Conservation (phyloP, 371 early-diverging fungal species). For the Haplosporangium sp. region DNA sequence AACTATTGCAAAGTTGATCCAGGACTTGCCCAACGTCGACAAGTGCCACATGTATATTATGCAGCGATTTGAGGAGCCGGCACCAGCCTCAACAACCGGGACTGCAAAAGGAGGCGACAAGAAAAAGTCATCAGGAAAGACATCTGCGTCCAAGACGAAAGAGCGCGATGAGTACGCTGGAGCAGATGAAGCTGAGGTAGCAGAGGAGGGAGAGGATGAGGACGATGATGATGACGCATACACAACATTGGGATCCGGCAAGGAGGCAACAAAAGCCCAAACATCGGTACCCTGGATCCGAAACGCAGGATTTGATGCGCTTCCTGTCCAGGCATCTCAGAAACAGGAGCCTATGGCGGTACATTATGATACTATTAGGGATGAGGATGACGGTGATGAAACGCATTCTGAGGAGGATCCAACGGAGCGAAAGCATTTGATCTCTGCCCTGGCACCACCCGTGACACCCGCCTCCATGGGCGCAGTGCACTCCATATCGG, state of each 20-base stretch:
- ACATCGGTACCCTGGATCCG: slow-evolving; percentile 17
- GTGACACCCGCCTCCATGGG: background rate
- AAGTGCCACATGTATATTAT: background rate
- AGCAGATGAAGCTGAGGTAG: too few relatives aligned
- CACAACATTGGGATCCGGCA: slow-evolving; percentile 17
- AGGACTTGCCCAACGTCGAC: slow-evolving; percentile 83
- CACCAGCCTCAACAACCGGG: background rate
- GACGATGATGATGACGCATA: slow-evolving; percentile 11
- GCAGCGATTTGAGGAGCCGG: background rate
- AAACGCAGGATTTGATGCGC: slow-evolving; percentile 20
- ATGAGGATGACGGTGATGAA: slow-evolving; percentile 16
- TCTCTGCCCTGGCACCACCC: background rate
- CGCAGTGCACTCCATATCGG: slow-evolving; percentile 4
- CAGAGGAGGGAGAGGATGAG: slow-evolving; percentile 4
- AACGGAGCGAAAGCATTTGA: background rate
- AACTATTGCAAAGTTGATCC: slow-evolving; percentile 90
- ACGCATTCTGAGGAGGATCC: slow-evolving; percentile 10
- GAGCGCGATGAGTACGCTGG: background rate
- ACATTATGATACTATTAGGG: background rate
- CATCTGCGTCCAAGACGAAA: slow-evolving; percentile 3
- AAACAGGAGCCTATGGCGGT: background rate
- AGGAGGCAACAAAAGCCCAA: slow-evolving; percentile 5
- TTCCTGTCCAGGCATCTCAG: background rate
- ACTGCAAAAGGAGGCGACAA: slow-evolving; percentile 6
- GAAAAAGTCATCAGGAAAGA: slow-evolving; percentile 4